These are phyloP conservation scores for Pythium monospermum DNA, from an alignment of 352 stramenopile genomes.

Conservation along the genomic window DNA sequence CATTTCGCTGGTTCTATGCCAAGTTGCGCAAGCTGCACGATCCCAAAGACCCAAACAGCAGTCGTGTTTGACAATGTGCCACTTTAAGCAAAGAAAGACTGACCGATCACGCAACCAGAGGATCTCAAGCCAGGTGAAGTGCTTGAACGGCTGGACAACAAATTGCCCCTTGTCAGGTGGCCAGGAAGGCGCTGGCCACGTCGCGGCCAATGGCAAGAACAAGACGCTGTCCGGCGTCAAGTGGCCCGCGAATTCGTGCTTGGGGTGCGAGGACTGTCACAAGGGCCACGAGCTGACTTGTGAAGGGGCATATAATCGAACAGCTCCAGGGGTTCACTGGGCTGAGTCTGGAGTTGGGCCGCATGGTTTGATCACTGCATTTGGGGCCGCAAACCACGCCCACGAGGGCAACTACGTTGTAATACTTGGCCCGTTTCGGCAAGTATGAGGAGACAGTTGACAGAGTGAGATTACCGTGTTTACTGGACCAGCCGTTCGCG, in stretches of 20 bases:
- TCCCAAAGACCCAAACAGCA: slow-evolving; percentile 45
- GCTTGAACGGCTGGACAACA: slow-evolving; percentile 45
- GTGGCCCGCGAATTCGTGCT: slow-evolving; percentile 43
- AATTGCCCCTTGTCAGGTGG: slow-evolving; percentile 43
- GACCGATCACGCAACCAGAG: slow-evolving; percentile 37
- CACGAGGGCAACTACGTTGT: too few species aligned
- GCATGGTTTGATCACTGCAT: too few species aligned
- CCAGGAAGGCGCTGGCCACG: slow-evolving; percentile 50
- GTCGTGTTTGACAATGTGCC: slow-evolving; percentile 45
- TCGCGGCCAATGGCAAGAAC: slow-evolving; percentile 40
- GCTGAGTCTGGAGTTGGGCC: too few species aligned
- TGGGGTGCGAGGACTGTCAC: slow-evolving; percentile 47
- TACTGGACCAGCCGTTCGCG: too few species aligned
- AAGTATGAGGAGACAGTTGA: too few species aligned
- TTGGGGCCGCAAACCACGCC: too few species aligned
- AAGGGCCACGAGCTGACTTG: slow-evolving; percentile 51
- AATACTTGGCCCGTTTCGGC: too few species aligned
- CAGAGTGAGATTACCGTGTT: too few species aligned
- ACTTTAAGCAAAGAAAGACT: slow-evolving; percentile 40
- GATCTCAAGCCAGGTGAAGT: slow-evolving; percentile 42
- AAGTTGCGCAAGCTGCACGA: slow-evolving; percentile 37
- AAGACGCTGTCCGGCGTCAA: slow-evolving; percentile 51
- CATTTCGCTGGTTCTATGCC: slow-evolving; percentile 28
- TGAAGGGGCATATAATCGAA: slow-evolving; percentile 11
- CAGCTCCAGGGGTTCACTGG: slow-evolving; percentile 33